Evolutionary conservation across 345 rosid genomes (phyloP).

Genomic region (Gossypium herbaceum): DNA sequence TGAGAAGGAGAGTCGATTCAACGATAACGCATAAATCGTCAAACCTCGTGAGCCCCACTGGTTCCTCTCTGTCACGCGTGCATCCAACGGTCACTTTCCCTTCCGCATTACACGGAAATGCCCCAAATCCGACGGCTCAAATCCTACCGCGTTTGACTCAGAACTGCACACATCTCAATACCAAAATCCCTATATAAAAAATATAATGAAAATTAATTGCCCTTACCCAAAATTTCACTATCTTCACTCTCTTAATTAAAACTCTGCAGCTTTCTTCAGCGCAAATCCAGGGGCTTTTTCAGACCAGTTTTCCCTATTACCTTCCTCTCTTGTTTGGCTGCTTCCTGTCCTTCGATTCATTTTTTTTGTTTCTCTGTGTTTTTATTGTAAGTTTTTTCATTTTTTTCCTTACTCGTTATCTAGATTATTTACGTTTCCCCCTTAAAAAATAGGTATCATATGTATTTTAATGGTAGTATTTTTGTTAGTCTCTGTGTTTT

Average conservation of each 20-base stretch:
- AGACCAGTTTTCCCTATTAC: slow-evolving; percentile 11
- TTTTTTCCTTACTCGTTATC: neutral
- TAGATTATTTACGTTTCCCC: neutral
- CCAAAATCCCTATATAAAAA: neutral
- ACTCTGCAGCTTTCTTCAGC: slow-evolving; percentile 16
- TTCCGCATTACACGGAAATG: slow-evolving; percentile 16
- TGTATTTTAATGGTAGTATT: neutral
- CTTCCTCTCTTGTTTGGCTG: neutral
- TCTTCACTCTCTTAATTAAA: neutral
- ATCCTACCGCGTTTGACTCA: slow-evolving; percentile 39
- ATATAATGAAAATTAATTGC: neutral
- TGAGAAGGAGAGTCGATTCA: slow-evolving; percentile 12
- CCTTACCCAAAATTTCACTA: neutral
- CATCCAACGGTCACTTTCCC: slow-evolving; percentile 23
- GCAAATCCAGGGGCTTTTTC: slow-evolving; percentile 25
- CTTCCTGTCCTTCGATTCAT: neutral
- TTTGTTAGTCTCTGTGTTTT: neutral
- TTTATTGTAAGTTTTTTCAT: neutral
- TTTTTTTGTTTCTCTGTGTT: neutral
- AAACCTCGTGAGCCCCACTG: slow-evolving; percentile 17
- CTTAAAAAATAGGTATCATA: neutral
- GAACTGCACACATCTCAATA: slow-evolving; percentile 36
- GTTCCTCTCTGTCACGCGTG: slow-evolving; percentile 16
- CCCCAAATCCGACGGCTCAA: slow-evolving; percentile 8
- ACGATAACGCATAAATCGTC: slow-evolving; percentile 20